Evolutionary conservation across 768 basidiomycete species (phyloP), one percentile per base, ranked within the genome.

Genomic region (Amanita jacksonii): DNA sequence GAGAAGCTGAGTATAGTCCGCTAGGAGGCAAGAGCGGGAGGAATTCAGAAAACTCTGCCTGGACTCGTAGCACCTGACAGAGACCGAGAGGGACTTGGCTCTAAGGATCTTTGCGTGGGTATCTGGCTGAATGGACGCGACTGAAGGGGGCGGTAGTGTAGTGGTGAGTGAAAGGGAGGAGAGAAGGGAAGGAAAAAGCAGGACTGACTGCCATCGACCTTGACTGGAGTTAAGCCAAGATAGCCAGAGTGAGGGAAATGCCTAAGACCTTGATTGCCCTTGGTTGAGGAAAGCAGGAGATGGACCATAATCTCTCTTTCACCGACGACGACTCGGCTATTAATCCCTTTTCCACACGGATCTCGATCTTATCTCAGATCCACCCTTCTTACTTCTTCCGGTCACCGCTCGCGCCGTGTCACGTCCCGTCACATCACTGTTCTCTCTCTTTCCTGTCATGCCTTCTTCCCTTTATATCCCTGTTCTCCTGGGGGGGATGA

Each of bases 401-500:
- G 31, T 41, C 43, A 43, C 41, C 32, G 25, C 24, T 39, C 36
- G 46, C 32, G 19, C 48, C 33, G 43, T 34, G 42, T 44, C 54
- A 47, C 49, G 45, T 40, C n/a, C n/a, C n/a, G n/a, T n/a, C n/a
- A n/a, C n/a, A n/a, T n/a, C n/a, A n/a, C n/a, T n/a, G n/a, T n/a
- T n/a, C n/a, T n/a, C n/a, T 43, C 36, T 22, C 30, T 48, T 45
- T 10, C 15, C 7, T 44, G 35, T 57, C 38, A 89, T 88, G 86
- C 72, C 84, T 16, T 66, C 76, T 52, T 73, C 77, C 18, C 57
- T 79, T 50, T 86, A 72, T 59, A 67, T 89, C 43, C 85, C 86
- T 24, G 55, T 85, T 56, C 84, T 98, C 59, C 79, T 97, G 13
- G 79, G 70, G 44, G 92, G 93, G 38, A 96, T 96, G 93, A 85